Evolutionary conservation across 73 alveolate genomes (phyloP), one percentile per base, ranked within the genome.

Genomic region (Chromera velia): DNA sequence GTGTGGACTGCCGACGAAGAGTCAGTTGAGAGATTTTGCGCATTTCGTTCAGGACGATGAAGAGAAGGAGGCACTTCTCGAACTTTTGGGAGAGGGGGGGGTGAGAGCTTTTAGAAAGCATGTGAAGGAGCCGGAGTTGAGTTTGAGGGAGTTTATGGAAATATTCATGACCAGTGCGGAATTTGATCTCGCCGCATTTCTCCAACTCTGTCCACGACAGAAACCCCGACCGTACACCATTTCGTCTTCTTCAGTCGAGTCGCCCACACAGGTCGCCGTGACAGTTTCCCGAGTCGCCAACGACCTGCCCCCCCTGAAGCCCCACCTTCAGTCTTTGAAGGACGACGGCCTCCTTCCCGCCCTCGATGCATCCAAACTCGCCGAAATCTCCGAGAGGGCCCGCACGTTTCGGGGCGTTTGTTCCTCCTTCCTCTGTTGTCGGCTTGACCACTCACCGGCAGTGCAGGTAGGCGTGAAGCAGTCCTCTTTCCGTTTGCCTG

Each of bases 151-250:
- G 76, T 88, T 63, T 18, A 80, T 22, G 90, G 85, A 80, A 69
- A 80, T 40, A 72, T 85, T 33, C 71, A 84, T 75, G 87, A 80
- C 81, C 81, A 70, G 75, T 62, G 70, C 88, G 17, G 70, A 76
- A 31, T 48, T 89, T 46, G 80, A 93, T 74, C 83, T 83, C 31
- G 90, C 76, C 65, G 92, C 83, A 13, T 84, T 89, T 72, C 64
- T 85, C 67, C 85, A 87, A 79, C 72, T 89, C 27, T 72, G 89
- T 40, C 90, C 92, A 0, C 69, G 76, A 34, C 80, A 87, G 33
- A 72, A 72, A 71, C 97, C 97, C 67, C 69, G 97, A 33, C 88
- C 88, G 82, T 92, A 92, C 80, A 92, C 96, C 22, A 86, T 91
- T 32, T 80, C 94, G 55, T 89, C 93, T 30, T 83, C 93, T 34